Evolutionary conservation across 306 rosid species (phyloP).

Genomic region (Vigna hirtella): DNA sequence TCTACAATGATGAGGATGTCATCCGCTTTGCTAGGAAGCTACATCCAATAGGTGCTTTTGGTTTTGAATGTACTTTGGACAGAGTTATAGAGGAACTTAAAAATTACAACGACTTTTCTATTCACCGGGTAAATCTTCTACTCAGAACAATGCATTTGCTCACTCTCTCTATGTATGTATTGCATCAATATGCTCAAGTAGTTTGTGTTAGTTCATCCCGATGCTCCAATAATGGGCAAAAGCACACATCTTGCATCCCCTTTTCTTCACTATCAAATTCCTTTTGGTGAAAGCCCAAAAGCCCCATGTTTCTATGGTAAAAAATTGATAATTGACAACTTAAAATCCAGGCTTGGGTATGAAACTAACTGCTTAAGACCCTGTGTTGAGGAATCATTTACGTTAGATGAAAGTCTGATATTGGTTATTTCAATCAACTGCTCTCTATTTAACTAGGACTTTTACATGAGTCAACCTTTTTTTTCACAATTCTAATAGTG

Average conservation of each 20-base stretch:
- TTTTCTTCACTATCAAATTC: background rate
- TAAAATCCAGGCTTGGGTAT: no score
- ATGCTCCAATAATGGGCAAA: background rate
- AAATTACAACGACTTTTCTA: slow-evolving; percentile 83
- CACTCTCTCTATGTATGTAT: slow-evolving; percentile 3
- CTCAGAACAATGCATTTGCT: background rate
- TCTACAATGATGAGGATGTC: slow-evolving; percentile 88
- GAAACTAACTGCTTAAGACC: no score
- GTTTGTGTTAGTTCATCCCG: background rate
- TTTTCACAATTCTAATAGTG: no score
- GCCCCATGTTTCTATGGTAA: no score
- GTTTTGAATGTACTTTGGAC: slow-evolving; percentile 89
- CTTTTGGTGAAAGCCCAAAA: no score
- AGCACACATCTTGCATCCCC: background rate
- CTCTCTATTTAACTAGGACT: no score
- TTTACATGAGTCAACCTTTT: no score
- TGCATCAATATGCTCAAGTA: slow-evolving; percentile 20
- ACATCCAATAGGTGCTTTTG: slow-evolving; percentile 90
- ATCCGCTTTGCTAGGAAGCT: slow-evolving; percentile 83
- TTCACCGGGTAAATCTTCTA: slow-evolving; percentile 76
- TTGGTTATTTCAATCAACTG: no score
- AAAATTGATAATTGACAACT: no score
- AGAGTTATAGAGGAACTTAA: slow-evolving; percentile 86
- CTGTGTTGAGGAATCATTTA: no score
- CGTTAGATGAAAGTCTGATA: no score